phyloP scores from a whole-genome alignment of 306 rosid species.

The Albizia julibrissin region DNA sequence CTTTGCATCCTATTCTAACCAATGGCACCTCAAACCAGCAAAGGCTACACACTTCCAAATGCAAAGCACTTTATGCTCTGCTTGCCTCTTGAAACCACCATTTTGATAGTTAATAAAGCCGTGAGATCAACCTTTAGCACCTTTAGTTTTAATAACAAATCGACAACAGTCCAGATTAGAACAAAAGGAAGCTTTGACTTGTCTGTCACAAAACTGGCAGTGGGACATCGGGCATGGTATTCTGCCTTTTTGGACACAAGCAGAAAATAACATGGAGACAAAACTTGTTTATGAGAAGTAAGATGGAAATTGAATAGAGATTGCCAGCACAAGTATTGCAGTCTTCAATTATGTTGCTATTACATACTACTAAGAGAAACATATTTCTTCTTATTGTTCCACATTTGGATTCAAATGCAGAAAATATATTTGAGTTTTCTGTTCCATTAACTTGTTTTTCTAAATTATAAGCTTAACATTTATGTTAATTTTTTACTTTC shows the following conservation, averaged over 20 bases:
- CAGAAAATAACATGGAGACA: neutral
- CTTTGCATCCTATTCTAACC: neutral
- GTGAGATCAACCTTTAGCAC: neutral
- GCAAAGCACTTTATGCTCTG: neutral
- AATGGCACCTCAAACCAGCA: neutral
- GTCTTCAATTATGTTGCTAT: neutral
- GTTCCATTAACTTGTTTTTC: constrained; percentile 8
- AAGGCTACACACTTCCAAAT: neutral
- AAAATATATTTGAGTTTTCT: neutral
- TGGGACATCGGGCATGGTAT: neutral
- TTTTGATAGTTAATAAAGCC: neutral
- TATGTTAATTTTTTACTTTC: neutral
- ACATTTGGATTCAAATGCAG: neutral
- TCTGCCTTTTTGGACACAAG: neutral
- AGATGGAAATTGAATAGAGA: neutral
- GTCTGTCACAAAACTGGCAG: neutral
- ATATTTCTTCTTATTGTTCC: neutral
- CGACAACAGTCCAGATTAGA: neutral
- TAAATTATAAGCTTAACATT: constrained; percentile 1
- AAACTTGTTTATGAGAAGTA: neutral
- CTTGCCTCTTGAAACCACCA: neutral
- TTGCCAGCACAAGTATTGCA: neutral
- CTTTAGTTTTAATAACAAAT: neutral
- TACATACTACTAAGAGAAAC: neutral
- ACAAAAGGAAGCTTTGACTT: neutral